phyloP scores from a whole-genome alignment of 768 basidiomycete species.

The Cyclocybe cylindracea region DNA sequence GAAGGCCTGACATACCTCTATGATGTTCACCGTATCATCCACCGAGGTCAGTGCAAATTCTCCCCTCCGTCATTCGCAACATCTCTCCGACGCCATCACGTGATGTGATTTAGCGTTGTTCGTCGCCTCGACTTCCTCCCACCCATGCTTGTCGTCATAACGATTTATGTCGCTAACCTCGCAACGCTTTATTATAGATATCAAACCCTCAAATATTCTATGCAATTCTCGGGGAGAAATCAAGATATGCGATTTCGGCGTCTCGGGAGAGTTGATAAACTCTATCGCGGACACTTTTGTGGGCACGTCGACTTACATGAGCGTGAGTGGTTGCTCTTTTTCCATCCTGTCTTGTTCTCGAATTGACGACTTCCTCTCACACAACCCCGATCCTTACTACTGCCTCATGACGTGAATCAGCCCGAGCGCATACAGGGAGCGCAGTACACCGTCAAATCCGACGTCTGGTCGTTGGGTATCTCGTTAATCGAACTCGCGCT shows the following conservation, averaged over 20 bases:
- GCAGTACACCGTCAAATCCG: constrained; percentile 97
- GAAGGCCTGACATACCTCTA: constrained; percentile 97
- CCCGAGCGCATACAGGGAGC: constrained; percentile 99
- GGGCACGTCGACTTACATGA: constrained; percentile 99
- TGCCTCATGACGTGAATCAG: constrained; percentile 41
- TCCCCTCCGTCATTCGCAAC: constrained; percentile 4
- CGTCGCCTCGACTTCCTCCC: constrained; percentile 1
- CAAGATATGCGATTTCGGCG: constrained; percentile 99
- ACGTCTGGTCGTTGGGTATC: constrained; percentile 98
- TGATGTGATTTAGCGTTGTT: constrained; percentile 12
- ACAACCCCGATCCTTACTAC: not conserved
- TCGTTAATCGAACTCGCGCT: constrained; percentile 95
- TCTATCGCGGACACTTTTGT: constrained; percentile 99
- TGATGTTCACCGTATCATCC: constrained; percentile 96
- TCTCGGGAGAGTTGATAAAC: constrained; percentile 98
- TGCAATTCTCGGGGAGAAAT: constrained; percentile 94
- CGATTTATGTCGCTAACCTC: constrained; percentile 17
- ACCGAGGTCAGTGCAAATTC: constrained; percentile 74
- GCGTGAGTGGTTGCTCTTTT: constrained; percentile 59
- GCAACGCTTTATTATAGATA: constrained; percentile 57
- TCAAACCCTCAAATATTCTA: constrained; percentile 98
- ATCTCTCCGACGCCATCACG: constrained; percentile 16
- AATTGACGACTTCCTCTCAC: constrained; percentile 6
- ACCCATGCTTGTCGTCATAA: constrained; percentile 18
- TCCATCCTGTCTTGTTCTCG: constrained; percentile 6